Conservation (phyloP, 331 rosid genomes). For the Saraca asoca region DNA sequence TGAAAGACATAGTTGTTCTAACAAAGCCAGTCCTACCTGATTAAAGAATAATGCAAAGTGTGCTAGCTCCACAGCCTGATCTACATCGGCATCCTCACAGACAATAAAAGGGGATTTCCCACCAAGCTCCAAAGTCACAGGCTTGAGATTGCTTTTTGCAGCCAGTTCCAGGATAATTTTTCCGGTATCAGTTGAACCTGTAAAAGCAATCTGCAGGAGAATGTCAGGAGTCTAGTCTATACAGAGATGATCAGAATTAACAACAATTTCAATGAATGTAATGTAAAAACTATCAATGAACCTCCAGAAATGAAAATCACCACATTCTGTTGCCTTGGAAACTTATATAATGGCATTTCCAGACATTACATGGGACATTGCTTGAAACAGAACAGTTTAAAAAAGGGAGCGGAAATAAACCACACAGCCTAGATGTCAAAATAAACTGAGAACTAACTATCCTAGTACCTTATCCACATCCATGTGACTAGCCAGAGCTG, state of each 20-base stretch:
- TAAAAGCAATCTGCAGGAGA: slow-evolving; percentile 65
- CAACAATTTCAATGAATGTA: background rate
- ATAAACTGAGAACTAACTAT: background rate
- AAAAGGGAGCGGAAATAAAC: background rate
- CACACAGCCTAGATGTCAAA: background rate
- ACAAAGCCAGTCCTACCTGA: slow-evolving; percentile 43
- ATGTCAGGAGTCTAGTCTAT: background rate
- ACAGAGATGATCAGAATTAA: background rate
- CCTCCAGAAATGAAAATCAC: no score
- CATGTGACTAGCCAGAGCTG: slow-evolving; percentile 69
- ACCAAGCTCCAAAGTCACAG: slow-evolving; percentile 67
- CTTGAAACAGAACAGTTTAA: background rate
- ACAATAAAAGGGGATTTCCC: slow-evolving; percentile 81
- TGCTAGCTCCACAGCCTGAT: slow-evolving; percentile 69
- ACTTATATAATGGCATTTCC: background rate
- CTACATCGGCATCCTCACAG: slow-evolving; percentile 75
- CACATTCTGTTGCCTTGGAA: background rate
- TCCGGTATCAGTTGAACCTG: slow-evolving; percentile 72
- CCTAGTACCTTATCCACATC: slow-evolving; percentile 64
- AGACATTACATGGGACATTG: background rate
- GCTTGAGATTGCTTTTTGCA: slow-evolving; percentile 70
- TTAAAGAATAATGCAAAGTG: slow-evolving; percentile 68
- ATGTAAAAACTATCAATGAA: background rate
- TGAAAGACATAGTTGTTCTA: background rate
- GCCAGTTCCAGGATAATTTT: slow-evolving; percentile 56